A percentile compares a stretch with the other conserved stretches of the same genome.
These are phyloP conservation scores for Pythium folliculosum DNA, from an alignment of 352 stramenopile species.

Conservation along the genomic window DNA sequence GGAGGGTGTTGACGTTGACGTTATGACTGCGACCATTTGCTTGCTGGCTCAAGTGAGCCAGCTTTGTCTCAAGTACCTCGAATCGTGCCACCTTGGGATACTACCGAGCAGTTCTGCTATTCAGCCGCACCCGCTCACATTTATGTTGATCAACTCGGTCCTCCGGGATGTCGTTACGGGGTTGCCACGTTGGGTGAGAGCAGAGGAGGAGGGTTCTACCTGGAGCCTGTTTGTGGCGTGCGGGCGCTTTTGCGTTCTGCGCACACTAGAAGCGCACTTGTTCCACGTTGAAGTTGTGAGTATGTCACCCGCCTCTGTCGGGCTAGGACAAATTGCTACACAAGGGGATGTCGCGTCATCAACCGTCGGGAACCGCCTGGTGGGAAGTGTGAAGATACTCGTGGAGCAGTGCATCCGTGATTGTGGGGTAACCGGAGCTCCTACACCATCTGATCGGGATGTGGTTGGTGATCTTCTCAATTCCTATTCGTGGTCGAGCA, in stretches of 20 bases:
- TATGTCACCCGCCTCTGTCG: constrained; percentile 79
- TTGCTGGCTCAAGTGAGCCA: constrained; percentile 68
- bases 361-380: constrained; percentile 51
- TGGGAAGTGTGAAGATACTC: constrained; percentile 71
- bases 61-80: constrained; percentile 72
- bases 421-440: constrained; percentile 12
- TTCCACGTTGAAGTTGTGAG: constrained; percentile 85
- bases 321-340: constrained; percentile 67
- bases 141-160: constrained; percentile 88
- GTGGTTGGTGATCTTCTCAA: constrained; percentile 50
- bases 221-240: constrained; percentile 68
- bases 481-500: constrained; percentile 31
- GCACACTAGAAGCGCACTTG: constrained; percentile 77
- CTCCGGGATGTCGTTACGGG: constrained; percentile 47
- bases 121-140: constrained; percentile 82
- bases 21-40: constrained; percentile 48
- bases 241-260: constrained; percentile 62
- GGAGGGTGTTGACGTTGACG: constrained; percentile 50
- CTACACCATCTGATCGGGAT: constrained; percentile 31
- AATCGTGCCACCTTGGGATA: constrained; percentile 64
- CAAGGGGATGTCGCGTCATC: constrained; percentile 25
- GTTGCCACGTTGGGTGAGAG: constrained; percentile 30
- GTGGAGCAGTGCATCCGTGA: constrained; percentile 57
- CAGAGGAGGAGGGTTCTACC: constrained; percentile 12
- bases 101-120: constrained; percentile 65